A percentile compares a stretch with the other conserved stretches of the same genome.
These are phyloP conservation scores for Aspergillus tanneri DNA, from an alignment of 2,329 filamentous ascomycete species.

Conservation along the genomic window DNA sequence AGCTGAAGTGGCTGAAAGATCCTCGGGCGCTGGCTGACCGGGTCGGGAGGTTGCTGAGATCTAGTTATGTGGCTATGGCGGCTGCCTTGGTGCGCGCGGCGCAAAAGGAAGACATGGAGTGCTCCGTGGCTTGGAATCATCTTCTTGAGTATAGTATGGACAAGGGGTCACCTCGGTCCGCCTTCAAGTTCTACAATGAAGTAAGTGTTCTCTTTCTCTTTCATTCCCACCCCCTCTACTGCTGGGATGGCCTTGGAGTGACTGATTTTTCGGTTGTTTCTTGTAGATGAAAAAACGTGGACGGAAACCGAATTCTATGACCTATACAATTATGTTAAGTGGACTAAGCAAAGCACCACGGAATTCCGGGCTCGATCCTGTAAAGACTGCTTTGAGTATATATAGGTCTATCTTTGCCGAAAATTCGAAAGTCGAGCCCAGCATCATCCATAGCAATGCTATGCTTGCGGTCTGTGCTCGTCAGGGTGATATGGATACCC, in stretches of 20 bases:
- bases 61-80: conserved; percentile 65
- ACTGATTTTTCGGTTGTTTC: conserved; percentile 14
- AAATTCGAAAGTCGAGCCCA: conserved; percentile 65
- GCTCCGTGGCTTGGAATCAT: conserved; percentile 83
- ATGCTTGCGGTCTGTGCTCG: conserved; percentile 78
- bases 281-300: conserved; percentile 88
- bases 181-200: conserved; percentile 86
- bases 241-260: not conserved
- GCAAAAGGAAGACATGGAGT: conserved; percentile 60
- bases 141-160: conserved; percentile 70
- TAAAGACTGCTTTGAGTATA: conserved; percentile 68
- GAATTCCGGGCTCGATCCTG: conserved; percentile 52
- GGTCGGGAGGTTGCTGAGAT: conserved; percentile 60
- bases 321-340: conserved; percentile 78
- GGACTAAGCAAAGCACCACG: conserved; percentile 66
- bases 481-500: conserved; percentile 71
- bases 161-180: conserved; percentile 59
- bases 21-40: conserved; percentile 70
- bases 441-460: conserved; percentile 82
- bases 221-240: not conserved
- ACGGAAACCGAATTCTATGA: conserved; percentile 75
- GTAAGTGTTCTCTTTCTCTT: conserved; percentile 43
- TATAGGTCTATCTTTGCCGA: conserved; percentile 72
- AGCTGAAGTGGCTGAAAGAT: conserved; percentile 66
- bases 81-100: conserved; percentile 65